Evolutionary conservation across 495 filamentous ascomycete species (phyloP).

Genomic region (Amniculicola lignicola): DNA sequence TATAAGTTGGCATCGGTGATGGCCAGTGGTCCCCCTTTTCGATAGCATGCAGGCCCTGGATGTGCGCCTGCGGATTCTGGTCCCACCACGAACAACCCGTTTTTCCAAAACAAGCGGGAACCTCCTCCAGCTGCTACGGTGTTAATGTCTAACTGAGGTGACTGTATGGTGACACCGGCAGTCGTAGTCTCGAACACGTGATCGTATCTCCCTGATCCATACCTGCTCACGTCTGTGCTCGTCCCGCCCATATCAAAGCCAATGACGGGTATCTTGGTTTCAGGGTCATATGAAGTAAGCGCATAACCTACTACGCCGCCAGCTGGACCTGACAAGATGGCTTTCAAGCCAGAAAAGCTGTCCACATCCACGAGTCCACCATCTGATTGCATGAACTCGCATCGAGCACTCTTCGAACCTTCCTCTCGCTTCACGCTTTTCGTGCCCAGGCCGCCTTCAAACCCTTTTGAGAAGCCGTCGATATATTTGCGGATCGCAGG

Average conservation of each 20-base stretch:
- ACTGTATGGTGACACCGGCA: conserved; percentile 91
- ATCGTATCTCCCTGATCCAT: conserved; percentile 83
- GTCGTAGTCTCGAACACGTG: conserved; percentile 98
- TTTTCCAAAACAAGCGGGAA: conserved; percentile 82
- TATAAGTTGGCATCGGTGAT: conserved; percentile 94
- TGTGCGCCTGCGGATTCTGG: conserved; percentile 92
- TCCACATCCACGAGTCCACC: conserved; percentile 75
- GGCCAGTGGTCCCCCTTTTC: conserved; percentile 87
- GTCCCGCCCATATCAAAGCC: conserved; percentile 98
- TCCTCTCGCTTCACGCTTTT: conserved; percentile 58
- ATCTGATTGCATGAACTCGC: conserved; percentile 87
- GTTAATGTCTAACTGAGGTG: conserved; percentile 95
- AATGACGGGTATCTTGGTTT: conserved; percentile 85
- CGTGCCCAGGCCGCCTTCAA: conserved; percentile 65
- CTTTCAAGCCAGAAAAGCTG: conserved; percentile 69
- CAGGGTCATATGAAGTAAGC: conserved; percentile 82
- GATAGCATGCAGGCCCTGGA: conserved; percentile 90
- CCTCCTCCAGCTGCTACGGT: conserved; percentile 94
- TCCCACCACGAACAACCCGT: conserved; percentile 93
- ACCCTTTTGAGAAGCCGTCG: conserved; percentile 75
- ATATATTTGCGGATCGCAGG: conserved; percentile 96
- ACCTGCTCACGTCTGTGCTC: conserved; percentile 89
- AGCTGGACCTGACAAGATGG: conserved; percentile 76
- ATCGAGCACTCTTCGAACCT: conserved; percentile 59
- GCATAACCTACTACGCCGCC: conserved; percentile 86